Base-by-base conservation (phyloP, 768 basidiomycete genomes). In the Psilocybe subaeruginosa region DNA sequence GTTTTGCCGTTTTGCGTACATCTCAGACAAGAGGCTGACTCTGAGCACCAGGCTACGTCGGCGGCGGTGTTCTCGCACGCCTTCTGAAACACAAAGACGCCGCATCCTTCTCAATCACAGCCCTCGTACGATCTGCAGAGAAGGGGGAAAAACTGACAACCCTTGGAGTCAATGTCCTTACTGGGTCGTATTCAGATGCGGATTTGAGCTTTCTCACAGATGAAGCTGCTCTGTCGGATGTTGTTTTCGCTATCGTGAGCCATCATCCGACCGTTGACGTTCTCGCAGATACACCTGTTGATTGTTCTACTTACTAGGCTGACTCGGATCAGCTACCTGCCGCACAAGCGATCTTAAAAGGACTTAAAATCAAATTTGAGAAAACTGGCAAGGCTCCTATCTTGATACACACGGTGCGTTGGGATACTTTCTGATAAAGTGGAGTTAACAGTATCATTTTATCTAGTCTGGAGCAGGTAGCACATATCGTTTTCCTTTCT, bases 371-470 rank as follows among this genome's bases (percentile, higher is more conserved):
- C 62, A 72, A 76, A 33, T 72, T 78, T 39, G 73, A 78, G 33
- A 66, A 65, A 31, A 78, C 81, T 0, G 80, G 82, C 0, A 75
- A 70, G 3, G 66, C 68, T 1, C 79, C 86, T 7, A 74, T 78
- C 59, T 72, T 83, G 9, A 85, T 89, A 14, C 83, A 89, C 62
- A 86, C 85, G 0, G 87, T 85, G 61, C 63, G 84, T 19, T 29
- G 7, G 4, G n/a, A 29, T 27, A 3, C 8, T 29, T 19, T 4
- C 27, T 0, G n/a, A 41, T 17, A 52, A 30, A 17, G 27, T 30
- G 8, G 29, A 45, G n/a, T 27, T n/a, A 46, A 9, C 4, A 6
- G 23, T 16, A 8, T 8, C 30, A 14, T 5, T 23, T 16, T 39
- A 14, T 43, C 14, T n/a, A 54, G 37, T 52, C 54, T 49, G 56